Evolutionary conservation across 495 filamentous ascomycete genomes (phyloP), one percentile per base, ranked within the genome.

Genomic region (Clohesyomyces aquaticus): DNA sequence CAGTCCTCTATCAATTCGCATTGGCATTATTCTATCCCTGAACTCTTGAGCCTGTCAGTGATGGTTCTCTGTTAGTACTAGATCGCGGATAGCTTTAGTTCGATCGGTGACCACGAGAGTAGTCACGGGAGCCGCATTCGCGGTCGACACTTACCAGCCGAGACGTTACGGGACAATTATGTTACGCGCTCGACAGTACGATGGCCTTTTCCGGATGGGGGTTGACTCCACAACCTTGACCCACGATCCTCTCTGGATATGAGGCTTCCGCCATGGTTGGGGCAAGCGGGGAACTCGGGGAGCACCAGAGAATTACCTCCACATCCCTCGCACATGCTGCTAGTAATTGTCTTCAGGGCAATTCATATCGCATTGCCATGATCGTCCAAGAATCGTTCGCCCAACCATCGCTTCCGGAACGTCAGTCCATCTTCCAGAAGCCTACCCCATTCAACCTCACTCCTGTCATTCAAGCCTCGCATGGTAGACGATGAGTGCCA

Each of bases 361-460:
- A n/a, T 38, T 38, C 6, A 38, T 38, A 38, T 14, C 32, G 32
- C 14, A 38, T 38, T 38, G 32, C 14, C 32, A 38, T 14, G 32
- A 38, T 38, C 32, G 19, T 14, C 53, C 28, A 47, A 47, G 43
- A 22, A 6, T 6, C 6, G 43, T 6, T 47, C 21, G 4, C 43
- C 43, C 21, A 52, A 8, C 10, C 23, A 22, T 46, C 38, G 27
- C 28, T 28, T 41, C 38, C 46, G 57, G 51, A 45, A 38, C 26
- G 16, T 3, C 28, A 1, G 41, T 28, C 53, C 52, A 38, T n/a
- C 29, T 66, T 66, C 63, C 55, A 66, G 63, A 66, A 66, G 49
- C 55, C 38, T 66, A 28, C 54, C 47, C 8, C 35, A 58, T 65
- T n/a, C 3, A 45, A 26, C 54, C 27, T 4, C 2, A 52, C 14